These are phyloP conservation scores for Zymoseptoria tritici DNA, from an alignment of 2,329 filamentous ascomycete species.

Conservation along the genomic window DNA sequence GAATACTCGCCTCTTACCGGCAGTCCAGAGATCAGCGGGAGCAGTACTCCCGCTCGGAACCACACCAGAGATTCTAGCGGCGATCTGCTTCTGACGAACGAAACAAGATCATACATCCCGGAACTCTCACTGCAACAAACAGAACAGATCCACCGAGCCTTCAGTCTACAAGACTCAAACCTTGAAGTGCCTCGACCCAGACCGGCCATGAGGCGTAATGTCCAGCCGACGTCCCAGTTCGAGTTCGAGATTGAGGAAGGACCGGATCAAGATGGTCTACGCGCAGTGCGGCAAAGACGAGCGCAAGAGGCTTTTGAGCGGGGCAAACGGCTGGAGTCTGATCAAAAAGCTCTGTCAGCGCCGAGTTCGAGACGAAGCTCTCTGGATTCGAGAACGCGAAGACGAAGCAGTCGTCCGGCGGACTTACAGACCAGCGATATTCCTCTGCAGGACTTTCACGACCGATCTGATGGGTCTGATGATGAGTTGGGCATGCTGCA, in stretches of 20 bases:
- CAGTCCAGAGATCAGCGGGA: conserved; percentile 13
- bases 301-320: conserved; percentile 28
- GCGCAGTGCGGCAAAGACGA: conserved; percentile 17
- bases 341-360: conserved; percentile 23
- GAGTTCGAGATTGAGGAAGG: conserved; percentile 18
- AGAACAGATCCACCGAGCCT: conserved; percentile 22
- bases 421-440: conserved; percentile 21
- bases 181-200: conserved; percentile 21
- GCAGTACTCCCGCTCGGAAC: conserved; percentile 11
- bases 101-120: conserved; percentile 24
- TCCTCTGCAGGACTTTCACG: conserved; percentile 24
- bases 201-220: conserved; percentile 24
- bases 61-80: conserved; percentile 12
- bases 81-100: conserved; percentile 11
- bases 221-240: conserved; percentile 5
- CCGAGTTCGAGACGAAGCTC: conserved; percentile 26
- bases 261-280: conserved; percentile 17
- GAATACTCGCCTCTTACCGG: conserved; percentile 9
- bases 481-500: conserved; percentile 11
- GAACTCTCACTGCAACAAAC: conserved; percentile 27
- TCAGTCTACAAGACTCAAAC: conserved; percentile 13
- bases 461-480: conserved; percentile 15
- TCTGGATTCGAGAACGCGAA: conserved; percentile 9
- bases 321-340: conserved; percentile 28
- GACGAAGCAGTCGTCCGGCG: conserved; percentile 3